Percentiles rank a stretch among this genome's conserved stretches.
Conservation (phyloP, 768 basidiomycete genomes). For the Phylloporus arenicola region DNA sequence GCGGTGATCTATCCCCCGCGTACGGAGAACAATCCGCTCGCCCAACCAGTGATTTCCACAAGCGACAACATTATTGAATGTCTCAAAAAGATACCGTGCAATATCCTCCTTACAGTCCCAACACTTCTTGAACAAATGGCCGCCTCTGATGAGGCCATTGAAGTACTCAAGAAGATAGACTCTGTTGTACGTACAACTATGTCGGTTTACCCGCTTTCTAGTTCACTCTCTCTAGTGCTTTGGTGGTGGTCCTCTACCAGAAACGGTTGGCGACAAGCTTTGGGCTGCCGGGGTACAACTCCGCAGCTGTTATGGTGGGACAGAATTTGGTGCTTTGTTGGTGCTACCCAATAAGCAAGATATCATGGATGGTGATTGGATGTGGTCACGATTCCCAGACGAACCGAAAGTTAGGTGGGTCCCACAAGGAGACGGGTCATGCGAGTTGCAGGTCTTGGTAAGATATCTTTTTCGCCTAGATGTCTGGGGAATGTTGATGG, state of each 20-base stretch:
- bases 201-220: too few relatives aligned
- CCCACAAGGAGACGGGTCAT: constrained; percentile 31
- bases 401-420: constrained; percentile 23
- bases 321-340: constrained; percentile 19
- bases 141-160: constrained; percentile 18
- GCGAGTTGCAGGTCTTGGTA: constrained; percentile 38
- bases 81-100: constrained; percentile 24
- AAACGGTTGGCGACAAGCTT: constrained; percentile 31
- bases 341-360: constrained; percentile 1
- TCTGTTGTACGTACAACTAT: constrained; percentile 26
- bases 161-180: constrained; percentile 21
- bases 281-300: constrained; percentile 31
- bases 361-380: constrained; percentile 27
- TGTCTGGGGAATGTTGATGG: not conserved
- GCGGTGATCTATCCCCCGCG: constrained; percentile 27
- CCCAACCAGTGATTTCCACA: constrained; percentile 33
- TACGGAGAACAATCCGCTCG: constrained; percentile 12
- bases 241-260: constrained; percentile 36
- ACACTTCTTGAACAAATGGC: constrained; percentile 36
- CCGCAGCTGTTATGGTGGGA: constrained; percentile 34
- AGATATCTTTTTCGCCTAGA: too few relatives aligned
- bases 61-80: too few relatives aligned
- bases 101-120: constrained; percentile 34
- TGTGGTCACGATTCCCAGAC: constrained; percentile 30
- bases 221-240: constrained; percentile 22